A percentile compares a stretch with the other conserved stretches of the same genome.
Conservation (phyloP, 2,329 filamentous ascomycete species). For the Beauveria rudraprayagi region DNA sequence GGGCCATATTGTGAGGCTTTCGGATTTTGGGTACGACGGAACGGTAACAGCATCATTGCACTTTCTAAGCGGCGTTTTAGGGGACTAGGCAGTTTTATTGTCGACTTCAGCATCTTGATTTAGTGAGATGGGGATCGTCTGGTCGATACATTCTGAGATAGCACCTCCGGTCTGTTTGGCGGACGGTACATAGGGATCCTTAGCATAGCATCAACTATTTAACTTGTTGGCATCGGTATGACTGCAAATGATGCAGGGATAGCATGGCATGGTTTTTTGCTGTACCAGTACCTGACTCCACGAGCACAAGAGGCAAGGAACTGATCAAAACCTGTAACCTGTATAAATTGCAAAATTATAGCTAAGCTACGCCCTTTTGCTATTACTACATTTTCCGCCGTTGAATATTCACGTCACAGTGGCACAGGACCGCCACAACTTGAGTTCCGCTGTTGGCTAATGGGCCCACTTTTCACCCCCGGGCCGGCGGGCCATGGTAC, state of each 20-base stretch:
- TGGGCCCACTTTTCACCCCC: neutral
- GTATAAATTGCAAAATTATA: neutral
- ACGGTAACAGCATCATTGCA: conserved; percentile 3
- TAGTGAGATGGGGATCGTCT: neutral
- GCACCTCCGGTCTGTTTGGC: neutral
- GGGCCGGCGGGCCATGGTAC: neutral
- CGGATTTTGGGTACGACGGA: neutral
- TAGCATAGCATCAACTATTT: conserved; percentile 1
- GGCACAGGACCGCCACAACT: neutral
- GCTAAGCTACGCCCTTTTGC: neutral
- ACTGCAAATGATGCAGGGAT: neutral
- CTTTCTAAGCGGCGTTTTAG: conserved; percentile 7
- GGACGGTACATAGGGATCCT: neutral
- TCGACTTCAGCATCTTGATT: neutral
- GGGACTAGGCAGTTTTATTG: neutral
- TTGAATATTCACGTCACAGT: neutral
- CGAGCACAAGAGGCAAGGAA: neutral
- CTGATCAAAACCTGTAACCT: neutral
- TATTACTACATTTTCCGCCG: neutral
- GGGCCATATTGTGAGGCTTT: neutral
- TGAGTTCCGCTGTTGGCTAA: neutral
- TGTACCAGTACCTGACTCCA: too few species aligned
- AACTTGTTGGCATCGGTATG: neutral
- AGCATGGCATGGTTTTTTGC: too few species aligned
- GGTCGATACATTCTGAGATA: neutral